Conservation (phyloP, 2,329 filamentous ascomycete genomes). For the Fusarium haematococcum region DNA sequence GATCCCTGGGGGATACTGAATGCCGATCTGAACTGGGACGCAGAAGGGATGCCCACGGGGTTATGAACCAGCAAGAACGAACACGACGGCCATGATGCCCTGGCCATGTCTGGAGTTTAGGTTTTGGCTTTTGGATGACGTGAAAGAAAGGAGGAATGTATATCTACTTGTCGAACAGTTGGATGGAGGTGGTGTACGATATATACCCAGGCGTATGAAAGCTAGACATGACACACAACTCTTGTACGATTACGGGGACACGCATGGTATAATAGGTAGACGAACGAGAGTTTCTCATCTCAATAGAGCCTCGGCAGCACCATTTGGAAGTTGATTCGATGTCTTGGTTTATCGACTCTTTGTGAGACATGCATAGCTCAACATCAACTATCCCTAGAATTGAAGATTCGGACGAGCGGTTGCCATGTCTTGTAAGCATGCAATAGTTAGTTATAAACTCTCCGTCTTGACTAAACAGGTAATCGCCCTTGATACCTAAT, state of each 20-base stretch:
- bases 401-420: not conserved
- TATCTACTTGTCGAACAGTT: not conserved
- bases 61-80: not conserved
- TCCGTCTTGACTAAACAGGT: not conserved
- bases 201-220: constrained; percentile 22
- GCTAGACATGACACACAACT: constrained; percentile 26
- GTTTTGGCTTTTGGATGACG: constrained; percentile 1
- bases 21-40: constrained; percentile 44
- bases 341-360: not conserved
- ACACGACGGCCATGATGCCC: constrained; percentile 4
- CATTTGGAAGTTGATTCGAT: not conserved
- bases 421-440: not conserved
- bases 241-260: constrained; percentile 21
- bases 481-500: not conserved
- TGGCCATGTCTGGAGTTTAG: not conserved
- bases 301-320: not conserved
- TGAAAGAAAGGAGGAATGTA: not conserved
- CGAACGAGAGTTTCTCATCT: not conserved
- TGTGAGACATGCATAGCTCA: not conserved
- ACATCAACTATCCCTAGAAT: not conserved
- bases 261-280: not conserved
- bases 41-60: constrained; percentile 12
- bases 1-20: constrained; percentile 48
- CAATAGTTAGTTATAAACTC: not conserved
- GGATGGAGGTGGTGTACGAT: constrained; percentile 35